Conservation (phyloP, 2,329 filamentous ascomycete genomes). For the Hypoxylon sp. region DNA sequence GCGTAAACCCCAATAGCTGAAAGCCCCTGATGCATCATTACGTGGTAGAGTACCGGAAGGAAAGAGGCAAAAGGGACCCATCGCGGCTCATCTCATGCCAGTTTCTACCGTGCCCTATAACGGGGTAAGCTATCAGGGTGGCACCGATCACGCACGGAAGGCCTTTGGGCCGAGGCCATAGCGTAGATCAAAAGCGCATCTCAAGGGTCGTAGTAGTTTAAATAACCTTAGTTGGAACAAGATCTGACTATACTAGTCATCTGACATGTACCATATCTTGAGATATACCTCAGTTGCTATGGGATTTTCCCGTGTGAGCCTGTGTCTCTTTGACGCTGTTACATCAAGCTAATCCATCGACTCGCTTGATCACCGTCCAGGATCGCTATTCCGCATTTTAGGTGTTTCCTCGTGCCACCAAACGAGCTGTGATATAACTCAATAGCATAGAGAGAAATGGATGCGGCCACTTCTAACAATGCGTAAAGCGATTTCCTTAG, state of each 20-base stretch:
- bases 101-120: slow-evolving; percentile 24
- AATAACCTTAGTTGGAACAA: slow-evolving; percentile 43
- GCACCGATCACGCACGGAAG: slow-evolving; percentile 48
- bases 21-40: slow-evolving; percentile 21
- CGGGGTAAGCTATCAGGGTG: slow-evolving; percentile 37
- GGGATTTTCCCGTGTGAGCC: slow-evolving; percentile 8
- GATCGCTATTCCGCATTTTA: slow-evolving; percentile 30
- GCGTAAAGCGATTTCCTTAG: not conserved
- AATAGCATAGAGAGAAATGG: not conserved
- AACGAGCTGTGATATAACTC: slow-evolving; percentile 11
- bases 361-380: slow-evolving; percentile 50
- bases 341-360: slow-evolving; percentile 38
- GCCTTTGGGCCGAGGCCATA: slow-evolving; percentile 45
- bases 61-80: slow-evolving; percentile 5
- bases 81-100: slow-evolving; percentile 27
- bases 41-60: slow-evolving; percentile 18
- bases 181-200: slow-evolving; percentile 39
- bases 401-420: slow-evolving; percentile 26
- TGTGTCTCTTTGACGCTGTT: slow-evolving; percentile 42
- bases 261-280: slow-evolving; percentile 34
- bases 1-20: slow-evolving; percentile 20
- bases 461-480: not conserved
- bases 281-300: slow-evolving; percentile 32
- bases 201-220: slow-evolving; percentile 35
- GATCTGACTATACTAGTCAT: slow-evolving; percentile 37